These are phyloP conservation scores for Elymus sibiricus DNA, from an alignment of 176 grass and related monocot genomes.

Conservation along the genomic window DNA sequence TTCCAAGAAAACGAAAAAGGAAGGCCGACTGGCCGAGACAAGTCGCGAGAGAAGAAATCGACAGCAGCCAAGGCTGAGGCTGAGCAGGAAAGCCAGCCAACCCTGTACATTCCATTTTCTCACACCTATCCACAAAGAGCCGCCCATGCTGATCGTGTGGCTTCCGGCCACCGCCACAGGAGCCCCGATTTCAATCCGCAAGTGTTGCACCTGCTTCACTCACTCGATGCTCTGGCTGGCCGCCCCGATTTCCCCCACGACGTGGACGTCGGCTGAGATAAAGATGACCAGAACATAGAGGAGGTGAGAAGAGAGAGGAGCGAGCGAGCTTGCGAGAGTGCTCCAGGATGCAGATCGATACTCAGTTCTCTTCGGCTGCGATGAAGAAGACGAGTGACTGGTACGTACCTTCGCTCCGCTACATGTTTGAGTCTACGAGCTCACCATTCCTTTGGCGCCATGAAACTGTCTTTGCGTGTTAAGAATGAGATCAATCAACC, in stretches of 20 bases:
- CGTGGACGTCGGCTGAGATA: conserved; percentile 14
- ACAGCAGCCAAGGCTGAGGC: background rate
- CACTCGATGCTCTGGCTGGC: background rate
- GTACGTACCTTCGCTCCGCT: conserved; percentile 13
- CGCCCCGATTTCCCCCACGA: conserved; percentile 20
- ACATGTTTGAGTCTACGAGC: background rate
- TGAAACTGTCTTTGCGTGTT: background rate
- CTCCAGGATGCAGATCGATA: conserved; percentile 32
- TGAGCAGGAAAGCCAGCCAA: too few species aligned
- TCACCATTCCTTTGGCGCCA: background rate
- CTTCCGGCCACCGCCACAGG: too few species aligned
- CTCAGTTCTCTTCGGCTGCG: conserved; percentile 42
- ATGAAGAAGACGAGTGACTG: conserved; percentile 72
- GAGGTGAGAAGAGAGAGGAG: background rate
- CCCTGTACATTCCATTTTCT: background rate
- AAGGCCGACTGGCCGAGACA: background rate
- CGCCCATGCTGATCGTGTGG: background rate
- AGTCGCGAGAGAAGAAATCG: background rate
- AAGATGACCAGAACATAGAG: conserved; percentile 4
- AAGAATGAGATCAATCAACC: background rate
- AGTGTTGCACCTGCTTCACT: conserved; percentile 22
- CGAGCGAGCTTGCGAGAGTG: background rate
- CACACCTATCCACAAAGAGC: background rate
- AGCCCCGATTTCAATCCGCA: too few species aligned
- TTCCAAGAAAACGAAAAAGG: background rate